These are phyloP conservation scores for Wickerhamomyces rabaulensis DNA, from an alignment of 805 yeast genomes.

Conservation along the genomic window DNA sequence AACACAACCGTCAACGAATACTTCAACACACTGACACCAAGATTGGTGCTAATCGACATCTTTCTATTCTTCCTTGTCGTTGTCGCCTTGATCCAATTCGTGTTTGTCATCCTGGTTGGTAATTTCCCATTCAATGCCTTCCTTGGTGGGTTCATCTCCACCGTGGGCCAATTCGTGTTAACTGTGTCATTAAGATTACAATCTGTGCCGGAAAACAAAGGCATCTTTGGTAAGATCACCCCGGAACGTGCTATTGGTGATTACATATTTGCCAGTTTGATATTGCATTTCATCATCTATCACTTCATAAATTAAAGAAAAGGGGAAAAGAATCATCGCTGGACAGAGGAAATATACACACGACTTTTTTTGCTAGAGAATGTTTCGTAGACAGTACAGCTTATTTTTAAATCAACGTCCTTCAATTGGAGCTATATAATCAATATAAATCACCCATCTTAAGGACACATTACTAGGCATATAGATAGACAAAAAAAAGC, in stretches of 20 bases:
- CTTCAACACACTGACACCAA: slow-evolving; percentile 29
- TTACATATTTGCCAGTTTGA: slow-evolving; percentile 77
- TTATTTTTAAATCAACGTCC: neutral
- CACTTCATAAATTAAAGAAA: slow-evolving; percentile 76
- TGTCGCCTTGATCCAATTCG: slow-evolving; percentile 74
- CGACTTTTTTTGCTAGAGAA: too few species aligned
- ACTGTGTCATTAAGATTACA: slow-evolving; percentile 81
- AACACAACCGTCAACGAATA: slow-evolving; percentile 28
- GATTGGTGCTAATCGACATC: slow-evolving; percentile 65
- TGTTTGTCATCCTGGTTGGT: slow-evolving; percentile 71
- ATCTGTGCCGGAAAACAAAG: slow-evolving; percentile 34
- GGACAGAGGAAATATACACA: neutral
- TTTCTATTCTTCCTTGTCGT: slow-evolving; percentile 71
- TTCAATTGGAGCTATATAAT: neutral
- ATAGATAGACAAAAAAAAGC: too few species aligned
- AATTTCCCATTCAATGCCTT: slow-evolving; percentile 97
- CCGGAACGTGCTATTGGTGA: slow-evolving; percentile 79
- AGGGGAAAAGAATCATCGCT: neutral
- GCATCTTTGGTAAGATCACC: slow-evolving; percentile 36
- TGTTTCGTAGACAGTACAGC: too few species aligned
- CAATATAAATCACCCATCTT: neutral
- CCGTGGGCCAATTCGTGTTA: slow-evolving; percentile 94
- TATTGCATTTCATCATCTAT: slow-evolving; percentile 81
- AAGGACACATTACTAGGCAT: neutral
- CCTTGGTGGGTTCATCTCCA: slow-evolving; percentile 83